phyloP scores from a whole-genome alignment of 108 stramenopile genomes.

The Nannochloropsis oceanica region DNA sequence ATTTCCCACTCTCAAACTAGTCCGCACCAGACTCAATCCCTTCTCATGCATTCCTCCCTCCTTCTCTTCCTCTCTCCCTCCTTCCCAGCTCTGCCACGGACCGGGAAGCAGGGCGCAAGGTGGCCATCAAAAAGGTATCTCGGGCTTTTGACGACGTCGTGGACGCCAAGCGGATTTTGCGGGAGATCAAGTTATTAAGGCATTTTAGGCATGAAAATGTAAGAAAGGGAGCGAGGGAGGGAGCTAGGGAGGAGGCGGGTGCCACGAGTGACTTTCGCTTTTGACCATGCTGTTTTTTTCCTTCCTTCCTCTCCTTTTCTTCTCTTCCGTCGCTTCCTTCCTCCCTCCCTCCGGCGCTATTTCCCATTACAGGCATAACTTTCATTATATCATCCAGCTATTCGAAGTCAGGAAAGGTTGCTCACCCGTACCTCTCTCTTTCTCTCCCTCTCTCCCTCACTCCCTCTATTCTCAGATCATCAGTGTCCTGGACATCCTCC shows the following conservation, averaged over 20 bases:
- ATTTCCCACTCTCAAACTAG: not conserved
- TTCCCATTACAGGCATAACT: not conserved
- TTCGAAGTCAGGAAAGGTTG: not conserved
- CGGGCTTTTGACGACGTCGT: slow-evolving; percentile 38
- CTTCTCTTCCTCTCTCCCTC: not conserved
- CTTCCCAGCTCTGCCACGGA: slow-evolving; percentile 18
- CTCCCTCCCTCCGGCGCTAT: not conserved
- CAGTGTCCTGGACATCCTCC: slow-evolving; percentile 31
- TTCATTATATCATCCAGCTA: not conserved
- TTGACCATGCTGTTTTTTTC: no score
- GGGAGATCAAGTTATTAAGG: slow-evolving; percentile 42
- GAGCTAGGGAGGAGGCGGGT: not conserved
- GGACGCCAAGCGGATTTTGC: slow-evolving; percentile 41
- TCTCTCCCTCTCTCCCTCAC: not conserved
- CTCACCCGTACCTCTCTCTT: not conserved
- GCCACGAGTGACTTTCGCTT: not conserved
- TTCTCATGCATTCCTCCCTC: not conserved
- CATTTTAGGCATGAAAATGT: slow-evolving; percentile 41
- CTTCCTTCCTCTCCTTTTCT: not conserved
- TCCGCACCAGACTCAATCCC: not conserved
- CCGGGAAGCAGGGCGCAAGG: slow-evolving; percentile 28
- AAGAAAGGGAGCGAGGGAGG: not conserved
- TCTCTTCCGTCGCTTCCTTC: not conserved
- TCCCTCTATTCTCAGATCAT: slow-evolving; percentile 23
- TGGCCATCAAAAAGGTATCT: slow-evolving; percentile 47